Base-by-base conservation (phyloP, 2,329 filamentous ascomycete species). In the Clonostachys byssicola region DNA sequence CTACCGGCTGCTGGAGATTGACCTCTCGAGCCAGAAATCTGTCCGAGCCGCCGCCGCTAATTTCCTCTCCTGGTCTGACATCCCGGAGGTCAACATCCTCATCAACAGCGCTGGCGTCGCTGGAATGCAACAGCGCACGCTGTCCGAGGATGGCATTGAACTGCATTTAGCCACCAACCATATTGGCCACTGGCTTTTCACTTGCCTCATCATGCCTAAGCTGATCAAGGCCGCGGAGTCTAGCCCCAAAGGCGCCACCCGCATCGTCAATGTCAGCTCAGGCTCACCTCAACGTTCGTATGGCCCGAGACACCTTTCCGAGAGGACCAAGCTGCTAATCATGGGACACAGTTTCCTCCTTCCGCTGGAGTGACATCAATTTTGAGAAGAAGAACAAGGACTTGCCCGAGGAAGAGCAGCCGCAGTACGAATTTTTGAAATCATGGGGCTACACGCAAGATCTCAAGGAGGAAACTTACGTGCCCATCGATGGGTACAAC, bases 211-310 rank as follows among this genome's bases (percentile, higher is more conserved):
- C 47, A 59, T 66, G 52, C 51, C 54, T 5, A 68, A 65, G 53
- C 52, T 73, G 12, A 51, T 63, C 20, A 54, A 61, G 4, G 55
- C 60, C 1, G 50, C 63, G 1, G 17, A 54, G 12, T 51, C 46
- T 12, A 49, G 53, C 50, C 57, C 64, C 3, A 56, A 56, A 40
- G 60, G 59, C 40, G 53, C 62, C 8, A 52, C 59, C 59, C 59
- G 69, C 3, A 53, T 78, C 12, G 63, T 77, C 12, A 73, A 66
- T 47, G 57, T 77, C 16, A 64, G 63, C 20, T 72, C 72, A 47
- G 59, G 64, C 18, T 71, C 70, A 4, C 62, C 75, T 52, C 58
- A 62, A 17, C 40, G 70, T 13, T 55, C 58, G 2, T 30, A 10
- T 30, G 9, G 9, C 23, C 9, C 9, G 6, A 10, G 61, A 30